phyloP scores from a whole-genome alignment of 257 asterid genomes.

The Parsonsia alboflavescens region DNA sequence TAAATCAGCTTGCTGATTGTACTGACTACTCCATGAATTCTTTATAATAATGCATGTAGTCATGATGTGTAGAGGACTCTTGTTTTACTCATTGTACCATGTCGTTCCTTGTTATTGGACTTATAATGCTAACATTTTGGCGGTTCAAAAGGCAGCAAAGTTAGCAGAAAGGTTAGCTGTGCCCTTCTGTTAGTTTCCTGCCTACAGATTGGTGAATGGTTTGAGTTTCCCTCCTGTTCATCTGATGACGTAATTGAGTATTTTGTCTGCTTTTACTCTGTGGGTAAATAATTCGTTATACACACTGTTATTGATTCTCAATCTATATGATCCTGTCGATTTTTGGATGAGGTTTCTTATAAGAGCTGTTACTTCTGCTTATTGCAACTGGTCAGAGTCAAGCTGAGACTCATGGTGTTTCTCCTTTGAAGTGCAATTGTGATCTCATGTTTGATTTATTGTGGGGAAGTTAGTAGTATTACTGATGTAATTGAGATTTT shows the following conservation, averaged over 20 bases:
- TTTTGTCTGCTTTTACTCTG: background rate
- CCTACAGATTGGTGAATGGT: background rate
- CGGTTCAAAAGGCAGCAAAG: background rate
- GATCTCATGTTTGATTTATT: background rate
- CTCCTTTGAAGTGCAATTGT: background rate
- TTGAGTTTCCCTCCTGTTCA: background rate
- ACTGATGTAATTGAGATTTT: background rate
- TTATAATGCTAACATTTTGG: background rate
- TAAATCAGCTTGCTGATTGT: background rate
- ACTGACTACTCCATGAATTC: background rate
- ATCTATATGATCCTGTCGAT: background rate
- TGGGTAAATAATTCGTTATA: background rate
- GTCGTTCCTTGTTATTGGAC: background rate
- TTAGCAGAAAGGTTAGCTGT: background rate
- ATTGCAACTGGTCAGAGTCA: background rate
- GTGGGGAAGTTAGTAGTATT: background rate
- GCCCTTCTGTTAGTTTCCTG: background rate
- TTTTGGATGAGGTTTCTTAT: background rate
- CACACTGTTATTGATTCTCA: background rate
- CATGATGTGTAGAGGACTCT: background rate
- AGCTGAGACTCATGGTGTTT: background rate
- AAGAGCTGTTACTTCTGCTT: background rate
- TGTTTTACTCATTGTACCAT: background rate
- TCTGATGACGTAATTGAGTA: background rate
- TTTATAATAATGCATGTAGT: background rate